These are phyloP conservation scores for Panaeolus cyanescens DNA, from an alignment of 768 basidiomycete genomes.

Conservation along the genomic window DNA sequence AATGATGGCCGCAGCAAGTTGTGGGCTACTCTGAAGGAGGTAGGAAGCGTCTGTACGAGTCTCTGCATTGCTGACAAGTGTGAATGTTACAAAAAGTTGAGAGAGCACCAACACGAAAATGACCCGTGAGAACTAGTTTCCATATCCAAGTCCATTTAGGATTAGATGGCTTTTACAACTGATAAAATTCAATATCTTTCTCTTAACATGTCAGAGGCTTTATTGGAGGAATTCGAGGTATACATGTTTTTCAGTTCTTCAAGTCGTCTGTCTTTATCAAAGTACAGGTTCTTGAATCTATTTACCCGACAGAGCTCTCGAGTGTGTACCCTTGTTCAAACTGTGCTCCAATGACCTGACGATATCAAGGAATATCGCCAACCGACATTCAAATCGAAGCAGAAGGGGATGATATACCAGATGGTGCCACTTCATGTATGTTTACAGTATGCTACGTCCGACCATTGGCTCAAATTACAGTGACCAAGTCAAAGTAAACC, in stretches of 20 bases:
- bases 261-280: conserved; percentile 12
- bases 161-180: conserved; percentile 1
- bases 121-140: neutral
- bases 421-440: conserved; percentile 62
- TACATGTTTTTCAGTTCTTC: conserved; percentile 5
- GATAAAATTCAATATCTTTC: conserved; percentile 2
- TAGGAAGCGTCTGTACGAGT: conserved; percentile 9
- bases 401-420: conserved; percentile 79
- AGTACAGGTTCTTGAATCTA: conserved; percentile 85
- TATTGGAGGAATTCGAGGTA: conserved; percentile 93
- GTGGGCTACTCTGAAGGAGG: conserved; percentile 4
- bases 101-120: too few relatives aligned
- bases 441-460: conserved; percentile 10
- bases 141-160: neutral
- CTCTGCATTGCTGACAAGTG: conserved; percentile 15
- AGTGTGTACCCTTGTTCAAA: conserved; percentile 61
- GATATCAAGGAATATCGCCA: conserved; percentile 77
- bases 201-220: conserved; percentile 60
- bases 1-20: conserved; percentile 3
- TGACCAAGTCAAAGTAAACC: conserved; percentile 65
- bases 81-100: neutral
- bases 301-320: conserved; percentile 91
- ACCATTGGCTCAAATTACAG: conserved; percentile 6
- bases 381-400: conserved; percentile 80
- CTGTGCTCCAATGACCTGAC: conserved; percentile 46